Base-by-base conservation (phyloP, 2,329 filamentous ascomycete species). In the Chaetomiaceae sp. region DNA sequence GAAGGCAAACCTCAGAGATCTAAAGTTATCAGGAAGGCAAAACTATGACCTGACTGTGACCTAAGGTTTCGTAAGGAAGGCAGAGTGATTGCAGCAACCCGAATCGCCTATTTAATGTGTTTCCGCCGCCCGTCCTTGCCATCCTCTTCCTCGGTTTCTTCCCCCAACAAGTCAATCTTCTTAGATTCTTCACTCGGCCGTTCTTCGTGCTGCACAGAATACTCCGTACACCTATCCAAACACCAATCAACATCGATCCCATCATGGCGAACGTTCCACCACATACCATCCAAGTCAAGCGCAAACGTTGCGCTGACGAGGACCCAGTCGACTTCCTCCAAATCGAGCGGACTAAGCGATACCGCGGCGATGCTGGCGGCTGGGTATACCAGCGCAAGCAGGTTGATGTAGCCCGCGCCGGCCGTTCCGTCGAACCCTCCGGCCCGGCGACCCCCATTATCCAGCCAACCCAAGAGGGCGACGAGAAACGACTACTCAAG, bases 221-320 rank as follows among this genome's bases (percentile, higher is more conserved):
- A n/a, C n/a, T n/a, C n/a, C n/a, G n/a, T n/a, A n/a, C 27, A 31
- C 27, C 9, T 12, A 31, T 7, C 9, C 5, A 31, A 31, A 31
- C 8, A 31, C 9, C 27, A 31, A 9, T 31, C 27, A 46, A 20
- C 19, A 25, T 23, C 46, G 45, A 33, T 37, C 50, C 51, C 27
- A 51, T 45, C 50, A 83, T 83, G 80, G 80, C 80, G 45, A 47
- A 29, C 34, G 69, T 81, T 4, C 81, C 80, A 22, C 80, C 80
- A 23, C 75, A 81, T 56, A 69, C 80, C 45, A 83, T 84, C 66
- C 77, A 78, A 53, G 77, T 84, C 59, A 83, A 83, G 73, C 79
- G 81, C 63, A 83, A 83, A 69, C 76, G 78, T 37, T 75, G 74
- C 47, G 77, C 76, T 15, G 75, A 79, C 54, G 73, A 75, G 31